Percentiles rank a stretch among this genome's conserved stretches.
phyloP scores from a whole-genome alignment of 208 protist genomes.

The Tritrichomonas foetus region DNA sequence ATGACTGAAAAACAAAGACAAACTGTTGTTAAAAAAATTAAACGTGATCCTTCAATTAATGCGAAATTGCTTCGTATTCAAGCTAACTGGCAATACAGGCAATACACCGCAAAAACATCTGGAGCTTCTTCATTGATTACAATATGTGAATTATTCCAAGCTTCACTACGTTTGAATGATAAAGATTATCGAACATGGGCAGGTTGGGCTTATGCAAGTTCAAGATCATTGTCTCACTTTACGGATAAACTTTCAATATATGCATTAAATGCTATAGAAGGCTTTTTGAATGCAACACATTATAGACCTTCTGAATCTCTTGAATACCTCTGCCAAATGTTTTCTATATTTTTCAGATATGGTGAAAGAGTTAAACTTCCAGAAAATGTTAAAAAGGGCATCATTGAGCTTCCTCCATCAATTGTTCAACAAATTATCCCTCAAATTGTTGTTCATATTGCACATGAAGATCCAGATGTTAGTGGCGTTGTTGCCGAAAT shows the following conservation, averaged over 20 bases:
- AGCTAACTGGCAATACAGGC: not conserved
- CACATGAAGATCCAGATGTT: not conserved
- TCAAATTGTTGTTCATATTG: conserved; percentile 35
- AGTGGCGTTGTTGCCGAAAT: not conserved
- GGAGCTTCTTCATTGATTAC: not conserved
- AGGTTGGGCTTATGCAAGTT: conserved; percentile 15
- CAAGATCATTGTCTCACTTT: not conserved
- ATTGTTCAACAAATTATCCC: not conserved
- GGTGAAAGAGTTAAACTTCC: not conserved
- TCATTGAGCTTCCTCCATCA: not conserved
- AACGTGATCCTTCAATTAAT: not conserved
- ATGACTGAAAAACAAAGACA: no score
- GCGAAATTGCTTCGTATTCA: not conserved
- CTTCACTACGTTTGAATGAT: not conserved
- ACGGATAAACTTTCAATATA: not conserved
- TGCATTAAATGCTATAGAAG: not conserved
- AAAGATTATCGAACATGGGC: not conserved
- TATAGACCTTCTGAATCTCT: not conserved
- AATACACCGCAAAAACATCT: not conserved
- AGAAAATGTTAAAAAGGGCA: not conserved
- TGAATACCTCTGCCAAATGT: not conserved
- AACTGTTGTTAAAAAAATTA: no score
- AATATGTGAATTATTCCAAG: not conserved
- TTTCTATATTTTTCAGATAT: not conserved
- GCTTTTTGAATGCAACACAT: not conserved